Conservation (phyloP, 208 protist genomes). For the Trypanosoma platydactyli region DNA sequence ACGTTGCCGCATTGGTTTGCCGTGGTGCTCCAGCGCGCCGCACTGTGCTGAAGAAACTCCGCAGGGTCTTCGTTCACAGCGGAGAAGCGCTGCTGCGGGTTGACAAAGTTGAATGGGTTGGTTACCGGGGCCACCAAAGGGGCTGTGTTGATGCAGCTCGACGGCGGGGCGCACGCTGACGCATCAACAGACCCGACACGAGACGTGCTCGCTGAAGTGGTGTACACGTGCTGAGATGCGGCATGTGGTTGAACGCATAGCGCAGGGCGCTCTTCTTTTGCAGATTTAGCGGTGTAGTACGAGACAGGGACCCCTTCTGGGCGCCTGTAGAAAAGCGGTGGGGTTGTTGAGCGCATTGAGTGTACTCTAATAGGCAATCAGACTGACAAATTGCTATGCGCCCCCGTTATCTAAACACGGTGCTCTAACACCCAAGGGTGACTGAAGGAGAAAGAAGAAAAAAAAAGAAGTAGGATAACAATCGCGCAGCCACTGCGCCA, state of each 20-base stretch:
- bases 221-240: conserved; percentile 5
- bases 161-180: not conserved
- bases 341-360: conserved; percentile 53
- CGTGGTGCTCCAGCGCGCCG: conserved; percentile 36
- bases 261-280: conserved; percentile 1
- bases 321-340: conserved; percentile 65
- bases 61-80: conserved; percentile 18
- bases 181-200: not conserved
- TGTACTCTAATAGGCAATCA: no score
- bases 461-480: no score
- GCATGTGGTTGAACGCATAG: conserved; percentile 9
- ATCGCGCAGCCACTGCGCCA: no score
- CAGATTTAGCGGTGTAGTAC: conserved; percentile 39
- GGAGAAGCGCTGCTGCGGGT: conserved; percentile 6
- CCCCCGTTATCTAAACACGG: no score
- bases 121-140: conserved; percentile 10
- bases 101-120: conserved; percentile 5
- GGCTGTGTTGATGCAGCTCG: not conserved
- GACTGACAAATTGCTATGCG: no score
- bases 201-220: not conserved
- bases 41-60: conserved; percentile 30
- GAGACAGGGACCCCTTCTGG: conserved; percentile 47
- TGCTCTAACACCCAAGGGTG: no score
- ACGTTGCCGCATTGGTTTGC: conserved; percentile 3
- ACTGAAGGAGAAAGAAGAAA: no score